These are phyloP conservation scores for Eucalyptus pauciflora DNA, from an alignment of 345 rosid genomes.

Conservation along the genomic window DNA sequence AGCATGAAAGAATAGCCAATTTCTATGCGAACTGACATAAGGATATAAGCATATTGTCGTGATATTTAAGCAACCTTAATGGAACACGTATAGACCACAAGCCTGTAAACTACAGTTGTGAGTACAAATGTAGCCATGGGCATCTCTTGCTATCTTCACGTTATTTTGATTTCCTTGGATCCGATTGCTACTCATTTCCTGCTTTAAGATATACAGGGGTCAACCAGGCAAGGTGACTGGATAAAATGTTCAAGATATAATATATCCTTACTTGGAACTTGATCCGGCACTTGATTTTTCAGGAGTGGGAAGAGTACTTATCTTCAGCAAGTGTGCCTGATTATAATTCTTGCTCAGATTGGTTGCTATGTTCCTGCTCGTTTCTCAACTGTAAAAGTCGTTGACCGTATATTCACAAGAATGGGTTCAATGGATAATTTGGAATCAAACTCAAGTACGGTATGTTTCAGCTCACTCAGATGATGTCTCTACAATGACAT, in stretches of 20 bases:
- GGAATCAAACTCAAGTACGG: slow-evolving; percentile 95
- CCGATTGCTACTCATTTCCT: neutral
- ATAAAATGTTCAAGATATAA: neutral
- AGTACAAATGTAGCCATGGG: neutral
- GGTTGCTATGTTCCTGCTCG: slow-evolving; percentile 95
- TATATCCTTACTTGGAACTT: neutral
- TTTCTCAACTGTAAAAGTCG: slow-evolving; percentile 69
- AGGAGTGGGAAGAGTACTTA: slow-evolving; percentile 99
- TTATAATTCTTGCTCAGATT: slow-evolving; percentile 90
- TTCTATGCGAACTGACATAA: neutral
- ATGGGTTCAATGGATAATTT: slow-evolving; percentile 88
- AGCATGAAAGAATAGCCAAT: neutral
- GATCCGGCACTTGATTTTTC: slow-evolving; percentile 2
- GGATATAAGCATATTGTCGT: neutral
- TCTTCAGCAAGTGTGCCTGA: slow-evolving; percentile 91
- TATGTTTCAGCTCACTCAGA: slow-evolving; percentile 2
- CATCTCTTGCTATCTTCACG: neutral
- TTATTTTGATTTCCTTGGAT: neutral
- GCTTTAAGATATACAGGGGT: neutral
- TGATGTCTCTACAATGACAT: neutral
- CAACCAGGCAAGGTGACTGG: neutral
- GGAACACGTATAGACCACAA: neutral
- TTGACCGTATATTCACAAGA: slow-evolving; percentile 91
- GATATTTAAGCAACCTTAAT: neutral
- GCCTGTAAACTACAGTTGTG: neutral